Evolutionary conservation across 176 grass and related monocot species (phyloP).

Genomic region (Zoysia pacifica): DNA sequence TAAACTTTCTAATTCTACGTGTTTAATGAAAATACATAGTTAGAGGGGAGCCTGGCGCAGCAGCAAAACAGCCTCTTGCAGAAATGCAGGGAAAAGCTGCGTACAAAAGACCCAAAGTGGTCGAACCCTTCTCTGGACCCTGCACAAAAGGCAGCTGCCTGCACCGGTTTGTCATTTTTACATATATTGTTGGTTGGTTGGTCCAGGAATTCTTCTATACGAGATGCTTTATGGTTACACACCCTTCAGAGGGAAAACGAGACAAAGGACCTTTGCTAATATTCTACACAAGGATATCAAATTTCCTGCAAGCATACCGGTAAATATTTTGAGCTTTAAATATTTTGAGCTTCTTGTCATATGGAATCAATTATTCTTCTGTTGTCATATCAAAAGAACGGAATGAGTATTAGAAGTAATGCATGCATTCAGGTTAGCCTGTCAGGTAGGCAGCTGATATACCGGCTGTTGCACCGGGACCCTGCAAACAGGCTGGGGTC

Average conservation of each 20-base stretch:
- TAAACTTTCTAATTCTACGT: too few species aligned
- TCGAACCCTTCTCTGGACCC: too few species aligned
- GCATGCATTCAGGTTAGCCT: constrained; percentile 62
- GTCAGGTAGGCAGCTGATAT: constrained; percentile 66
- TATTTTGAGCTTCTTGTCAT: too few species aligned
- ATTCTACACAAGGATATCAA: constrained; percentile 90
- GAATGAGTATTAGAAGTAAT: background rate
- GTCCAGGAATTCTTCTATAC: constrained; percentile 79
- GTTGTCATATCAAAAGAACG: background rate
- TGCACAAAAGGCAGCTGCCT: too few species aligned
- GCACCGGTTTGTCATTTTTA: too few species aligned
- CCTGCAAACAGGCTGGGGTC: constrained; percentile 78
- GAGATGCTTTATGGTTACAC: constrained; percentile 98
- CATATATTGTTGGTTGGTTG: background rate
- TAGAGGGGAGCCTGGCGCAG: too few species aligned
- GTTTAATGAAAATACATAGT: background rate
- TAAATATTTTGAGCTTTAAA: constrained; percentile 18
- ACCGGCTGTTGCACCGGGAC: constrained; percentile 75
- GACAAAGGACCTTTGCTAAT: constrained; percentile 92
- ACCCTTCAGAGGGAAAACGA: constrained; percentile 91
- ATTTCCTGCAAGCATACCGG: constrained; percentile 73
- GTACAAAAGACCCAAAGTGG: too few species aligned
- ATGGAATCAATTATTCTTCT: background rate
- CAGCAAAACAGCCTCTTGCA: too few species aligned
- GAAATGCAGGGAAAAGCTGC: too few species aligned